Conservation (phyloP, 352 stramenopile genomes). For the Globisporangium paddicum region DNA sequence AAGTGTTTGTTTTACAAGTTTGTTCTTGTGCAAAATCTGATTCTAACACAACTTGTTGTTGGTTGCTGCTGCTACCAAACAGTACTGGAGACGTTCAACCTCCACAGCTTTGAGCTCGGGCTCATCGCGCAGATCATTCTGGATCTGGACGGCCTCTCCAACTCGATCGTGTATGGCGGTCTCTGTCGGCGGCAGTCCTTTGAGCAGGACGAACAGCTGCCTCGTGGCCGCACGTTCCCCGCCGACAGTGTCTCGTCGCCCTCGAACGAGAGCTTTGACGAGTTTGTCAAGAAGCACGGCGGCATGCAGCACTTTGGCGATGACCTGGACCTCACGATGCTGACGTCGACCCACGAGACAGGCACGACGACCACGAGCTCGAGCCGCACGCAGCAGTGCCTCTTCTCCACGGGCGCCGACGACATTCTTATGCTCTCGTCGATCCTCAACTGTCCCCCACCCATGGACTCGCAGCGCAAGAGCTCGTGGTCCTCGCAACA, state of each 20-base stretch:
- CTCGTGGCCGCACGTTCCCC: constrained; percentile 22
- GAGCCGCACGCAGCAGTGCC: not conserved
- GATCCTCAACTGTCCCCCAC: constrained; percentile 1
- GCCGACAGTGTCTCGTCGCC: constrained; percentile 41
- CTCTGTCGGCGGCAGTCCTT: constrained; percentile 33
- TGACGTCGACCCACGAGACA: constrained; percentile 2
- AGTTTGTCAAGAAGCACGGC: constrained; percentile 30
- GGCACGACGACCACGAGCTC: not conserved
- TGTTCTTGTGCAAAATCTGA: not conserved
- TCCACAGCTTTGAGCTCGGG: constrained; percentile 33
- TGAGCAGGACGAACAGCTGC: constrained; percentile 8
- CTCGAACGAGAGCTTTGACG: constrained; percentile 26
- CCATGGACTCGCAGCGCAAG: constrained; percentile 7
- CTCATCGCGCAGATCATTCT: constrained; percentile 55
- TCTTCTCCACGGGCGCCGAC: constrained; percentile 6
- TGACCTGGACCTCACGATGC: constrained; percentile 14
- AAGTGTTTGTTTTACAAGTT: not conserved
- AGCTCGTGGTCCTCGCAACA: not conserved
- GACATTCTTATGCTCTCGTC: constrained; percentile 16
- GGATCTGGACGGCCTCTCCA: constrained; percentile 68
- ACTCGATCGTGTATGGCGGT: constrained; percentile 67
- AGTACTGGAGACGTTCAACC: constrained; percentile 36
- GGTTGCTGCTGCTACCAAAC: not conserved
- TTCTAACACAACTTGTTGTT: not conserved
- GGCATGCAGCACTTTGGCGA: constrained; percentile 8